Percentiles rank a stretch among this genome's conserved stretches.
These are phyloP conservation scores for Camillea tinctor DNA, from an alignment of 2,329 filamentous ascomycete species.

Conservation along the genomic window DNA sequence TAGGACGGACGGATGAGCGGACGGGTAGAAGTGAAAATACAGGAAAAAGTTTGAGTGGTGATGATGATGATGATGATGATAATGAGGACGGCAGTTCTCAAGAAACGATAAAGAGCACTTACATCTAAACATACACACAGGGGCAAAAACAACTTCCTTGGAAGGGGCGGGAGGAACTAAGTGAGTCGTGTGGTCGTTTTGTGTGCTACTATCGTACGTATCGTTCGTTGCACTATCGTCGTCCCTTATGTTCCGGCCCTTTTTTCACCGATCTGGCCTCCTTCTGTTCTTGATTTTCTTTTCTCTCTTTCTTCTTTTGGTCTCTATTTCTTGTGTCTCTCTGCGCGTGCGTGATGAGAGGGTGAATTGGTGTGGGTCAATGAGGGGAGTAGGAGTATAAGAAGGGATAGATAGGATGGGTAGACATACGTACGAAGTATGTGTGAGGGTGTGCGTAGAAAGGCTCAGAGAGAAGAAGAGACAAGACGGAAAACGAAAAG, in stretches of 20 bases:
- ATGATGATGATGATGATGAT: neutral
- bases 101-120: neutral
- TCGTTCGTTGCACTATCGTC: neutral
- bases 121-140: constrained; percentile 5
- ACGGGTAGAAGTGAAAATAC: neutral
- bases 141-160: neutral
- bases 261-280: no score
- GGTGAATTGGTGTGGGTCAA: neutral
- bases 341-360: neutral
- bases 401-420: neutral
- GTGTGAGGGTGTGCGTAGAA: neutral
- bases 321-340: neutral
- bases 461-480: neutral
- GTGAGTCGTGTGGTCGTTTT: neutral
- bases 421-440: neutral
- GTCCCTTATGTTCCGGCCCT: neutral
- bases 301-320: no score
- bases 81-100: neutral
- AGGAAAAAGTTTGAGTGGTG: neutral
- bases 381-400: neutral
- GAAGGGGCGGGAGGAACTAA: neutral
- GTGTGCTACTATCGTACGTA: neutral
- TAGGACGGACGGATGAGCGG: neutral
- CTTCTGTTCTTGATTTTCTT: neutral
- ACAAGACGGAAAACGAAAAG: neutral